A percentile compares a stretch with the other conserved stretches of the same genome.
These are phyloP conservation scores for Digitaria exilis DNA, from an alignment of 202 grass and related monocot species.

Conservation along the genomic window DNA sequence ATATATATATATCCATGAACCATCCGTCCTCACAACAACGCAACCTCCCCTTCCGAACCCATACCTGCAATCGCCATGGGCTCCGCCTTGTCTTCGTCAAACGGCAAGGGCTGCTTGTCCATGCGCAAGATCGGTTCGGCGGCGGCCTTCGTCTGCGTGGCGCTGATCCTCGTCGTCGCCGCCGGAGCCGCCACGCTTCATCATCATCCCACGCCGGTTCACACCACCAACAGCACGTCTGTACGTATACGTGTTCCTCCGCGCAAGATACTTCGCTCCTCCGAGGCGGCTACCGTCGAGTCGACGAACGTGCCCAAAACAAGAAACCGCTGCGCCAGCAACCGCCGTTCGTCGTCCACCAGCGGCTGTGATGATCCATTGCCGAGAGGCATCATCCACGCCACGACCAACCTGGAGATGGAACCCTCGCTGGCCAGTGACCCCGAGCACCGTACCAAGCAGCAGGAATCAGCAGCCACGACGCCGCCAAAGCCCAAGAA, in stretches of 20 bases:
- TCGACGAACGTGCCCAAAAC: neutral
- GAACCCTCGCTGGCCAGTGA: constrained; percentile 42
- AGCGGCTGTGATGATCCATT: neutral
- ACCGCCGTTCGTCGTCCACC: neutral
- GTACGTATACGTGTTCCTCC: neutral
- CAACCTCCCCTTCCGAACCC: neutral
- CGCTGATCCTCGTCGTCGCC: constrained; percentile 30
- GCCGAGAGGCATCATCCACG: neutral
- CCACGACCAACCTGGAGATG: neutral
- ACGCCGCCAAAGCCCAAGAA: neutral
- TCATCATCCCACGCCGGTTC: neutral
- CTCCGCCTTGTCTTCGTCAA: neutral
- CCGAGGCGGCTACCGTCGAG: neutral
- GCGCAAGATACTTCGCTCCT: neutral
- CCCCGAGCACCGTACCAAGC: neutral
- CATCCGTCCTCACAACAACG: too few relatives aligned
- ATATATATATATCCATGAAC: too few relatives aligned
- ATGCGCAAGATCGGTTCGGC: constrained; percentile 15
- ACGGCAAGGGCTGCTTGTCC: constrained; percentile 30
- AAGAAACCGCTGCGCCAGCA: neutral
- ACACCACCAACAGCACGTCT: neutral
- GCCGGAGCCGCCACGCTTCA: constrained; percentile 18
- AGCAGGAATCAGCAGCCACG: neutral
- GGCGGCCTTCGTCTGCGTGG: constrained; percentile 26
- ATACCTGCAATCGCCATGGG: neutral